Base-by-base conservation (phyloP, 1,284 basidiomycete genomes). In the Microbotryum violaceum region DNA sequence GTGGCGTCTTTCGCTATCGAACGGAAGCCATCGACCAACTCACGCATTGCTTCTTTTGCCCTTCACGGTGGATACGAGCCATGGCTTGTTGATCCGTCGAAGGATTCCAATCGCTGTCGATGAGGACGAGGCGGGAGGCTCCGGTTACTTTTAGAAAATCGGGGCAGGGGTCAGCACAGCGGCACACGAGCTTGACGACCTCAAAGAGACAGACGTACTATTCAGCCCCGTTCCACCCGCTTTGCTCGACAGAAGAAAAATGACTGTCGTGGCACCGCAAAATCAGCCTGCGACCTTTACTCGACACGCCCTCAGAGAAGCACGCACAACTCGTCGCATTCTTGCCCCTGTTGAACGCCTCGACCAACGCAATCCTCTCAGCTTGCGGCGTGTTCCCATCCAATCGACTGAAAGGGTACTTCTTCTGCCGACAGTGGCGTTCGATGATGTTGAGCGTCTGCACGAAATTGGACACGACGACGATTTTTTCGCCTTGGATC, bases 31-130 rank as follows among this genome's bases (percentile, higher is more conserved):
- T 18, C 5, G 37, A 18, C 16, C 12, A n/a, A 54, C 58, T n/a
- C 23, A 60, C 48, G 67, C 77, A 78, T 16, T 87, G 85, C 46
- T 85, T 84, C 73, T 89, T 93, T 77, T 98, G 96, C 0, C 96
- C 96, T 76, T 98, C 94, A 25, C 56, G 65, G 46, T 61, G 62
- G 18, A 70, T 69, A 42, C 96, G 84, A 56, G 92, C 94, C 94
- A 98, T 98, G 1, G 94, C 89, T 75, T 99, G 94, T 20, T 92
- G 77, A 75, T 99, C 94, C 70, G 89, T 88, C 69, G 87, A 89
- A 54, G 91, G 91, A 75, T 94, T 94, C 91, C 96, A 99, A 73
- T 98, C 94, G 54, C 88, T 91, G 75, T 99, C 94, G 63, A 82
- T 78, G 21, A 81, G 72, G 60, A 89, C 86, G 48, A 97, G 77